Evolutionary conservation across 2,329 filamentous ascomycete species (phyloP).

Genomic region (Xylariales sp.): DNA sequence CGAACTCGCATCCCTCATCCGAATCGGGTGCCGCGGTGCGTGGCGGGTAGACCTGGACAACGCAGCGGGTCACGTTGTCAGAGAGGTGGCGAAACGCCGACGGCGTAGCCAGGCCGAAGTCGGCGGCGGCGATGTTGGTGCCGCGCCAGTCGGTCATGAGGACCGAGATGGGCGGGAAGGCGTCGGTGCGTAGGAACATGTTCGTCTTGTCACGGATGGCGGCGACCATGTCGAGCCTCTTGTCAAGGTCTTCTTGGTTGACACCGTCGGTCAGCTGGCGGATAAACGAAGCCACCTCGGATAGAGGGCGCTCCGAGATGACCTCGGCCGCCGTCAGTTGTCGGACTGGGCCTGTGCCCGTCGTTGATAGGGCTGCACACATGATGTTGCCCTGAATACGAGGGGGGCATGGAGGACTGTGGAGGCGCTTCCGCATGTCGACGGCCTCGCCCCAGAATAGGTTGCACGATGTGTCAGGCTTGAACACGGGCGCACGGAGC

Average conservation of each 20-base stretch:
- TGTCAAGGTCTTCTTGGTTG: neutral
- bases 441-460: neutral
- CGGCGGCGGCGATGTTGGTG: conserved; percentile 9
- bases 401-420: conserved; percentile 24
- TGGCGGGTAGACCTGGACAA: conserved; percentile 15
- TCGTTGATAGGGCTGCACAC: conserved; percentile 22
- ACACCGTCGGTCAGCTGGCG: conserved; percentile 7
- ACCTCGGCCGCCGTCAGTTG: neutral
- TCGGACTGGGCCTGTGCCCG: neutral
- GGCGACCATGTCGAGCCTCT: neutral
- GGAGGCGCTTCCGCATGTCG: conserved; percentile 20
- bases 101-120: conserved; percentile 17
- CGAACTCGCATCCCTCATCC: conserved; percentile 18
- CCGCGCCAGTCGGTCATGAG: neutral
- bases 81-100: conserved; percentile 14
- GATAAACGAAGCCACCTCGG: conserved; percentile 3
- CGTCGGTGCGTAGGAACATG: neutral
- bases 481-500: neutral
- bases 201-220: conserved; percentile 1
- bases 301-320: conserved; percentile 11
- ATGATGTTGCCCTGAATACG: conserved; percentile 34
- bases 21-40: conserved; percentile 3
- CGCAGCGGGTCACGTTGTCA: conserved; percentile 11
- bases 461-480: neutral
- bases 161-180: neutral